Evolutionary conservation across 2,329 filamentous ascomycete genomes (phyloP).

Genomic region (Polytolypa hystricis): DNA sequence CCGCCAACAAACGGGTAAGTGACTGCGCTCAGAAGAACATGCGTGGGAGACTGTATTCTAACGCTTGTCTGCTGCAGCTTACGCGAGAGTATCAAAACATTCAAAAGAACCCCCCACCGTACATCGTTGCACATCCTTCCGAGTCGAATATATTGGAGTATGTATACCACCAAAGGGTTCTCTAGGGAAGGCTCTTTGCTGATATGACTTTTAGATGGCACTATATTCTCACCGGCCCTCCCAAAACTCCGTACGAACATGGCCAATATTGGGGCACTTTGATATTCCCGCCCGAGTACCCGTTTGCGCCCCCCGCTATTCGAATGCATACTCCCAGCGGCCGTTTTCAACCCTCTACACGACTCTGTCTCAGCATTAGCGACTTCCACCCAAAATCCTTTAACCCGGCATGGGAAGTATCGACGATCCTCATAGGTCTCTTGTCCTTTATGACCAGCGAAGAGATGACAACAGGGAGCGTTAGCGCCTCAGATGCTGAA

Average conservation of each 20-base stretch:
- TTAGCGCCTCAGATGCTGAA: conserved; percentile 66
- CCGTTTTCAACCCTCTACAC: conserved; percentile 83
- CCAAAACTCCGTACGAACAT: conserved; percentile 83
- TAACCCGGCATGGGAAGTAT: conserved; percentile 97
- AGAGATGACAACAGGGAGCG: conserved; percentile 92
- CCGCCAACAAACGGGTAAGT: conserved; percentile 59
- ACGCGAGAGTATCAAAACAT: conserved; percentile 55
- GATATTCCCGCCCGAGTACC: conserved; percentile 91
- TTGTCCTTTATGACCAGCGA: conserved; percentile 97
- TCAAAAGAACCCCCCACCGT: conserved; percentile 69
- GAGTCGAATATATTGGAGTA: conserved; percentile 86
- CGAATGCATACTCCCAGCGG: conserved; percentile 97
- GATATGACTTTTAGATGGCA: conserved; percentile 55
- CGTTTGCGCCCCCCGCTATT: conserved; percentile 92
- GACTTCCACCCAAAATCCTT: conserved; percentile 98
- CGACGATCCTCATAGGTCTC: conserved; percentile 86
- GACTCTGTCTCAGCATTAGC: conserved; percentile 88
- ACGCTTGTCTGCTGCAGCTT: conserved; percentile 30
- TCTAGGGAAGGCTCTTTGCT: not conserved
- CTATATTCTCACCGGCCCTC: conserved; percentile 89
- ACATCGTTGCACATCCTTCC: conserved; percentile 79
- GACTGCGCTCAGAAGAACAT: conserved; percentile 7
- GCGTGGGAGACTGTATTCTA: conserved; percentile 1
- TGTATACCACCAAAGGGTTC: conserved; percentile 18
- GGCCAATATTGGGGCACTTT: conserved; percentile 98